Conservation (phyloP, 202 grass and related monocot genomes). For the Setaria italica region DNA sequence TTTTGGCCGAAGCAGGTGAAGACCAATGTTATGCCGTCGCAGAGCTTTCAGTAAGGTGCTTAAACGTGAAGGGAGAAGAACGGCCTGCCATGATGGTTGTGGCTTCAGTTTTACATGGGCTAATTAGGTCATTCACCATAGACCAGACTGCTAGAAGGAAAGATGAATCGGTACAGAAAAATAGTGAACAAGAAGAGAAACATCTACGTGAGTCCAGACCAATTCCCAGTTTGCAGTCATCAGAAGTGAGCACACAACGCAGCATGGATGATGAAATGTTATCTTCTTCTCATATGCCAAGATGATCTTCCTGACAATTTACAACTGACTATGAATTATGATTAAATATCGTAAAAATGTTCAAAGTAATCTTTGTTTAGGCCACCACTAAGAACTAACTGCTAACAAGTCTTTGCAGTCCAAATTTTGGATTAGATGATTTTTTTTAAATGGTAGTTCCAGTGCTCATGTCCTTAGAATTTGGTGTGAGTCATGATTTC, state of each 20-base stretch:
- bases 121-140: conserved; percentile 41
- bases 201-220: background rate
- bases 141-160: conserved; percentile 15
- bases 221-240: background rate
- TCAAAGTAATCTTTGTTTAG: no score
- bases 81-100: conserved; percentile 60
- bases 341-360: no score
- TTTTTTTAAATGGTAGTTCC: no score
- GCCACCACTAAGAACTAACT: no score
- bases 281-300: conserved; percentile 24
- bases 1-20: conserved; percentile 55
- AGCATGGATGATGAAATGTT: conserved; percentile 47
- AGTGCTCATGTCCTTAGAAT: no score
- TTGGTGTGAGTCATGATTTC: no score
- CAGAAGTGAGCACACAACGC: conserved; percentile 39
- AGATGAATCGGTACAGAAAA: conserved; percentile 11
- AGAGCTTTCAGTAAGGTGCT: conserved; percentile 59
- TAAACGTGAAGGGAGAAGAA: conserved; percentile 63
- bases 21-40: conserved; percentile 48
- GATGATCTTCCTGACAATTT: background rate
- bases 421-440: no score
- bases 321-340: background rate
- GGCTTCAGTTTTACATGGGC: conserved; percentile 44
- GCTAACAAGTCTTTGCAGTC: no score
- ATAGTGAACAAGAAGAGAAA: conserved; percentile 28